Conservation (phyloP, 805 yeast genomes). For the Saturnispora saitoi region DNA sequence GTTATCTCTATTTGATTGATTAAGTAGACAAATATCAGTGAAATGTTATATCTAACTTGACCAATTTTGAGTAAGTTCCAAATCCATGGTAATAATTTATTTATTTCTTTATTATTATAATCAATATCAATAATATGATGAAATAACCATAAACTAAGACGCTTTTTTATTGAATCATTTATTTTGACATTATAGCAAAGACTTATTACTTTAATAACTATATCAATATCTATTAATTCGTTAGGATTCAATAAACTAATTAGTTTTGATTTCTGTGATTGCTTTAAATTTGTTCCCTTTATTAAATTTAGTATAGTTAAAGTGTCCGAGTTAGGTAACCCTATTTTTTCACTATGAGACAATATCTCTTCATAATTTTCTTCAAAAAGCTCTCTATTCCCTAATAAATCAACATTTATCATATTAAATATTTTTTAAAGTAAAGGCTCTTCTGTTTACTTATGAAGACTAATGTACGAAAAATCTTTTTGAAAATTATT, state of each 20-base stretch:
- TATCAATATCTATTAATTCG: not conserved
- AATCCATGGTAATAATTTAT: not conserved
- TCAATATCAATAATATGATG: not conserved
- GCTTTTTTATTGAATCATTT: not conserved
- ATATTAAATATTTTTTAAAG: no score
- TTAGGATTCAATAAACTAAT: not conserved
- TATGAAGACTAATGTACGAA: no score
- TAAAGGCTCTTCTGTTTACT: no score
- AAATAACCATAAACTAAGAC: conserved; percentile 1
- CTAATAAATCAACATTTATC: not conserved
- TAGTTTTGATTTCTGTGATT: not conserved
- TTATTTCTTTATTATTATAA: not conserved
- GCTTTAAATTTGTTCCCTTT: not conserved
- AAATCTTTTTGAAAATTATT: no score
- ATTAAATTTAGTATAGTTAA: not conserved
- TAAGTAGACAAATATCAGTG: not conserved
- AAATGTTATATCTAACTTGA: not conserved
- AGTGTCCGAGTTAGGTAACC: not conserved
- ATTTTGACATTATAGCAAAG: not conserved
- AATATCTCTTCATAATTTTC: not conserved
- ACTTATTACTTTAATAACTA: not conserved
- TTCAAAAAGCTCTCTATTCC: not conserved
- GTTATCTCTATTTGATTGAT: not conserved
- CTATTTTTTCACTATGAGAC: not conserved
- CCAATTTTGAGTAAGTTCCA: conserved; percentile 7